A percentile compares a stretch with the other conserved stretches of the same genome.
Conservation (phyloP, 192 early-diverging fungal genomes). For the Physocladia obscura region DNA sequence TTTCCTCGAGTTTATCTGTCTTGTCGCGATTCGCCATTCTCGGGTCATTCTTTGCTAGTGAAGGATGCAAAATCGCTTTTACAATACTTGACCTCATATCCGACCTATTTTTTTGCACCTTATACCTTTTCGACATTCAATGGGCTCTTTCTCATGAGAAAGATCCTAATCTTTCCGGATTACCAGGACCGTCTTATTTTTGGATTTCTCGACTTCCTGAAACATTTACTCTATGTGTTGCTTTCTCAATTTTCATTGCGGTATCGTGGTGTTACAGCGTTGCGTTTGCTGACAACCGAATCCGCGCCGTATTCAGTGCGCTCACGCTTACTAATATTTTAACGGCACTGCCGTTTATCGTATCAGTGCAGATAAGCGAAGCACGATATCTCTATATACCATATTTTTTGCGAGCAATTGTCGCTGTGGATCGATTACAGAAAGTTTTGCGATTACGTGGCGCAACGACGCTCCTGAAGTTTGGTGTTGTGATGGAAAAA, state of each 20-base stretch:
- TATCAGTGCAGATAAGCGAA: slow-evolving; percentile 41
- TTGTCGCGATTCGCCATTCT: neutral
- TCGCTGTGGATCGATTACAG: slow-evolving; percentile 54
- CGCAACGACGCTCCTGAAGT: slow-evolving; percentile 2
- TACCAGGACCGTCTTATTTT: slow-evolving; percentile 47
- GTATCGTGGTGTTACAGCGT: slow-evolving; percentile 1
- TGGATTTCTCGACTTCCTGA: slow-evolving; percentile 50
- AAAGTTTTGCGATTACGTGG: slow-evolving; percentile 55
- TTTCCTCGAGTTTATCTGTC: too few relatives aligned
- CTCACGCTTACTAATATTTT: slow-evolving; percentile 49
- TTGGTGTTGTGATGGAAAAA: slow-evolving; percentile 47
- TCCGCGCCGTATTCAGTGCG: slow-evolving; percentile 43
- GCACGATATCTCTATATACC: slow-evolving; percentile 59
- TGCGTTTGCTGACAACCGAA: neutral
- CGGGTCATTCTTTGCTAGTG: slow-evolving; percentile 38
- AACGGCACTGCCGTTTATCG: slow-evolving; percentile 56
- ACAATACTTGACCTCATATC: slow-evolving; percentile 51
- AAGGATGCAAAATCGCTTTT: slow-evolving; percentile 1
- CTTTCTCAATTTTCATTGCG: neutral
- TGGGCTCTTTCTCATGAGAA: slow-evolving; percentile 23
- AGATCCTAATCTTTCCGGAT: slow-evolving; percentile 16
- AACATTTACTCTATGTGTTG: slow-evolving; percentile 29
- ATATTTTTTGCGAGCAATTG: slow-evolving; percentile 63
- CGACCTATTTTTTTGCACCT: slow-evolving; percentile 55
- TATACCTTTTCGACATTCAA: slow-evolving; percentile 64